phyloP scores from a whole-genome alignment of 805 yeast species.

The Diddensiella caesifluorescens region DNA sequence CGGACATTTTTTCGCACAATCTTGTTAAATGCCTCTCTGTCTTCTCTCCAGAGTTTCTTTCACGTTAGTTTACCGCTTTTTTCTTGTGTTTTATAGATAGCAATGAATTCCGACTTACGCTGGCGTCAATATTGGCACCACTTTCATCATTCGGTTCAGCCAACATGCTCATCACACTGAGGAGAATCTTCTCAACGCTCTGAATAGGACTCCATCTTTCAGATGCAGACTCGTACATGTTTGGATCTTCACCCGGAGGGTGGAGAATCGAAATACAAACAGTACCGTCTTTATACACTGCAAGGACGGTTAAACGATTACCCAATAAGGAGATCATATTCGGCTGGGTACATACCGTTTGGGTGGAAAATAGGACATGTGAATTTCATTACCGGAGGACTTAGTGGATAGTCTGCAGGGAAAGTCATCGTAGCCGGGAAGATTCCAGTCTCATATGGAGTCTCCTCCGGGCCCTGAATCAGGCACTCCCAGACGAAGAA shows the following conservation, averaged over 20 bases:
- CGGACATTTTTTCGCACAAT: constrained; percentile 64
- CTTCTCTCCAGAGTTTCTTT: constrained; percentile 83
- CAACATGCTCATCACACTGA: constrained; percentile 91
- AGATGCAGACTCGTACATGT: constrained; percentile 90
- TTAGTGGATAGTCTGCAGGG: constrained; percentile 74
- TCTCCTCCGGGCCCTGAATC: constrained; percentile 75
- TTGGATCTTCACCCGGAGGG: constrained; percentile 96
- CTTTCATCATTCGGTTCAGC: constrained; percentile 94
- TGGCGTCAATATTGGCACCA: constrained; percentile 82
- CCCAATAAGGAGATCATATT: too few species aligned
- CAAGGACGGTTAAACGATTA: background rate
- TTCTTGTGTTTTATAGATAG: background rate
- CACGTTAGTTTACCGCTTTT: constrained; percentile 1
- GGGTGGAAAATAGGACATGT: constrained; percentile 88
- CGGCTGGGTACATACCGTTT: constrained; percentile 48
- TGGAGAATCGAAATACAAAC: constrained; percentile 95
- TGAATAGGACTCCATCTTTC: constrained; percentile 99
- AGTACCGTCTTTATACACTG: constrained; percentile 82
- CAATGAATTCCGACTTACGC: constrained; percentile 28
- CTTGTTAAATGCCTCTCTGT: constrained; percentile 59
- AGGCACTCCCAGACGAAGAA: constrained; percentile 80
- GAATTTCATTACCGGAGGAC: constrained; percentile 72
- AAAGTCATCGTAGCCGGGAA: constrained; percentile 69
- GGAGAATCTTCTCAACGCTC: constrained; percentile 90
- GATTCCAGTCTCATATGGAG: constrained; percentile 84